Conservation (phyloP, 768 basidiomycete species). For the Leccinum sublutescens region DNA sequence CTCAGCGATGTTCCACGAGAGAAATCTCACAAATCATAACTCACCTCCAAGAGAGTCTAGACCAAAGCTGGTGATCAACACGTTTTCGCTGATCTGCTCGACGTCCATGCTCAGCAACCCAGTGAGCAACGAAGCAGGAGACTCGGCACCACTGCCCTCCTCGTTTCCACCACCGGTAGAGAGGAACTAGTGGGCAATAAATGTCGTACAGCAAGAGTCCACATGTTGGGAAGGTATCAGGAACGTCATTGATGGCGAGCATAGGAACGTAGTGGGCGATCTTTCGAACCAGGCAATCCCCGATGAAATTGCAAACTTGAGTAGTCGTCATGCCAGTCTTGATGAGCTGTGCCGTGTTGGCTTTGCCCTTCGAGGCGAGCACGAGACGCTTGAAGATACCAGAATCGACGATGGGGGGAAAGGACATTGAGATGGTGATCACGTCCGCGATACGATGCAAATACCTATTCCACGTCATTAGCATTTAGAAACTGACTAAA, state of each 20-base stretch:
- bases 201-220: conserved; percentile 28
- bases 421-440: conserved; percentile 32
- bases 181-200: conserved; percentile 11
- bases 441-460: conserved; percentile 32
- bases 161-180: conserved; percentile 7
- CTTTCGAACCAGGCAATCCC: conserved; percentile 29
- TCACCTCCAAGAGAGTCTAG: conserved; percentile 27
- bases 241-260: conserved; percentile 25
- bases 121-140: conserved; percentile 27
- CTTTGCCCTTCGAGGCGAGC: conserved; percentile 24
- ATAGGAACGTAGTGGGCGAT: conserved; percentile 32
- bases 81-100: conserved; percentile 31
- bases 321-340: conserved; percentile 34
- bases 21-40: background rate
- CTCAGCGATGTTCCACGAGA: too few relatives aligned
- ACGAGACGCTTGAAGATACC: conserved; percentile 35
- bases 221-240: conserved; percentile 25
- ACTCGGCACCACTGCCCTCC: conserved; percentile 16
- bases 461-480: conserved; percentile 19
- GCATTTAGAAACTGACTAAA: background rate
- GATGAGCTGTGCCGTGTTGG: conserved; percentile 28
- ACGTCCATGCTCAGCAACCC: conserved; percentile 23
- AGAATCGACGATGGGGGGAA: conserved; percentile 35
- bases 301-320: conserved; percentile 33
- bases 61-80: conserved; percentile 29